These are phyloP conservation scores for Epichloe elymi DNA, from an alignment of 2,329 filamentous ascomycete genomes.

Conservation along the genomic window DNA sequence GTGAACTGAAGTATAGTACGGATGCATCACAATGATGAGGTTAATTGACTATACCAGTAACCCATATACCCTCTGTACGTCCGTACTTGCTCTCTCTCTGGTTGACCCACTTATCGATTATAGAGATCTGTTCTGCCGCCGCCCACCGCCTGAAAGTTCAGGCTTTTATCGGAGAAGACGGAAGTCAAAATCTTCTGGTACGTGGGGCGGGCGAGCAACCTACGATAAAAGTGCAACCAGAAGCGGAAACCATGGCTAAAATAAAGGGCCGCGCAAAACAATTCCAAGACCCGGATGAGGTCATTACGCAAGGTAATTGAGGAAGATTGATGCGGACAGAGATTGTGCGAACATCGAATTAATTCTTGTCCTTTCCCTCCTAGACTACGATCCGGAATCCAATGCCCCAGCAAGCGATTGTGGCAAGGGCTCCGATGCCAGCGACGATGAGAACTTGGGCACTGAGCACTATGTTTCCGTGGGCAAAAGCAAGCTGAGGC, in stretches of 20 bases:
- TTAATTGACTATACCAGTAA: not conserved
- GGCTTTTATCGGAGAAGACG: not conserved
- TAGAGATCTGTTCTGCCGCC: conserved; percentile 26
- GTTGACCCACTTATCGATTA: not conserved
- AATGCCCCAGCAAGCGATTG: conserved; percentile 42
- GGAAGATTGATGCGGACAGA: not conserved
- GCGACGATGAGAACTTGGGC: conserved; percentile 42
- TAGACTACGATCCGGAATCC: conserved; percentile 74
- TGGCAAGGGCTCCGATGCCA: conserved; percentile 36
- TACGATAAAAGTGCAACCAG: conserved; percentile 7
- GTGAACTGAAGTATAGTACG: not conserved
- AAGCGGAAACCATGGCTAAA: conserved; percentile 31
- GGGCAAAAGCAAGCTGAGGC: conserved; percentile 72
- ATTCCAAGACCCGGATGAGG: conserved; percentile 49
- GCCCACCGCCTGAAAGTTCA: conserved; percentile 39
- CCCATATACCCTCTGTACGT: too few relatives aligned
- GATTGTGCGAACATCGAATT: not conserved
- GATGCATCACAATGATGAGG: not conserved
- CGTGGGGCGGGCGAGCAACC: conserved; percentile 14
- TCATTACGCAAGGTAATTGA: conserved; percentile 44
- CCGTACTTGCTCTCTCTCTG: not conserved
- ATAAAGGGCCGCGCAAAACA: conserved; percentile 42
- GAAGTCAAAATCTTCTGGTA: conserved; percentile 16
- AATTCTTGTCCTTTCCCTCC: not conserved
- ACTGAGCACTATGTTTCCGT: conserved; percentile 81